phyloP scores from a whole-genome alignment of 345 rosid genomes.

The Bruguiera sexangula region DNA sequence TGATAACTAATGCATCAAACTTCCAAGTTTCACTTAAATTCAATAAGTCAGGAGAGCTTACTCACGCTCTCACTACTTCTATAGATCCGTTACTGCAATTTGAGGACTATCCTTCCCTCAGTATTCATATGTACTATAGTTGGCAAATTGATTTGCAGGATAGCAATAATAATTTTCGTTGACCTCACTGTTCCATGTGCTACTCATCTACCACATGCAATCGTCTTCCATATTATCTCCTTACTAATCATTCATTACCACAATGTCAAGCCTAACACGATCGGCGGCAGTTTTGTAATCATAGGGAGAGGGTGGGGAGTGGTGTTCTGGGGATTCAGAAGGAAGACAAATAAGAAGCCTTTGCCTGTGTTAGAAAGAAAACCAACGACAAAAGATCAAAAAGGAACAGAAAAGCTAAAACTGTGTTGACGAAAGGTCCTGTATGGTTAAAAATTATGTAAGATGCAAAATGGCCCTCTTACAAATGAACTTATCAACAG shows the following conservation, averaged over 20 bases:
- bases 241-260: not conserved
- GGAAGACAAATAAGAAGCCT: not conserved
- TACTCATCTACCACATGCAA: not conserved
- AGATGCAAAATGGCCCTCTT: slow-evolving; percentile 3
- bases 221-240: not conserved
- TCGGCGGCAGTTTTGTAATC: not conserved
- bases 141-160: not conserved
- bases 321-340: not conserved
- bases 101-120: not conserved
- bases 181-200: too few relatives aligned
- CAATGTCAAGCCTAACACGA: not conserved
- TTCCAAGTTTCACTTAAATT: too few relatives aligned
- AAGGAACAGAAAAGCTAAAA: not conserved
- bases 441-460: slow-evolving; percentile 31
- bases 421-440: slow-evolving; percentile 18
- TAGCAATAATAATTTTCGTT: not conserved
- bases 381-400: too few relatives aligned
- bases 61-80: not conserved
- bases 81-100: not conserved
- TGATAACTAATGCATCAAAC: not conserved
- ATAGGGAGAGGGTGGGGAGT: not conserved
- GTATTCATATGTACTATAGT: not conserved
- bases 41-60: not conserved
- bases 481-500: slow-evolving; percentile 12
- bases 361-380: not conserved